phyloP scores from a whole-genome alignment of 2,329 filamentous ascomycete species.

The Colletotrichum camelliae region DNA sequence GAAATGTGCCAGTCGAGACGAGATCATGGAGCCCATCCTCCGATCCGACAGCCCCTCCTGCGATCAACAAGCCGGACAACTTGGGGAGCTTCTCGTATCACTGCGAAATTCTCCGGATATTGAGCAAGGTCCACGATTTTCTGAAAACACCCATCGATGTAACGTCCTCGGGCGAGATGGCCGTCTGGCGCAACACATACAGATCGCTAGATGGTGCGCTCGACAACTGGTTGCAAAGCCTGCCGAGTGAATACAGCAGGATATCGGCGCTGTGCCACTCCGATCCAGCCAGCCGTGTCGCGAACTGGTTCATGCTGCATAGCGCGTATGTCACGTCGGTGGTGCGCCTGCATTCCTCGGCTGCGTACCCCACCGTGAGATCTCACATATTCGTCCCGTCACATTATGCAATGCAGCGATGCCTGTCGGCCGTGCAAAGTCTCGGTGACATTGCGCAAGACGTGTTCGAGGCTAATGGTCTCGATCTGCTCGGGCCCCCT shows the following conservation, averaged over 20 bases:
- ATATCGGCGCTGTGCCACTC: constrained; percentile 51
- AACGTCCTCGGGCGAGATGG: constrained; percentile 41
- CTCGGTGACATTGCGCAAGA: constrained; percentile 48
- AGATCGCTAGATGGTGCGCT: constrained; percentile 42
- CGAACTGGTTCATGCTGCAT: constrained; percentile 53
- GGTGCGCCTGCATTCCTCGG: constrained; percentile 48
- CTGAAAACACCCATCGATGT: constrained; percentile 45
- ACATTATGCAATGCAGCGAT: constrained; percentile 50
- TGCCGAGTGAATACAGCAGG: constrained; percentile 50
- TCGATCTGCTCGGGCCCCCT: constrained; percentile 47
- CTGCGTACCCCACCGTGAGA: constrained; percentile 44
- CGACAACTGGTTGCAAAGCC: constrained; percentile 45
- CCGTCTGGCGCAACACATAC: constrained; percentile 46
- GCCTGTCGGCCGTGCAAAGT: constrained; percentile 48
- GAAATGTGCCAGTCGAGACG: constrained; percentile 48
- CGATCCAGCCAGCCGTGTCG: constrained; percentile 48
- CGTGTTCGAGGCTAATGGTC: constrained; percentile 46
- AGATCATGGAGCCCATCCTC: constrained; percentile 30
- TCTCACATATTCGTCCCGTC: constrained; percentile 48
- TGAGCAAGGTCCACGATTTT: constrained; percentile 48
- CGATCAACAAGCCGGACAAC: constrained; percentile 44
- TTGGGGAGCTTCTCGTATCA: constrained; percentile 51
- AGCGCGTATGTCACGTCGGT: constrained; percentile 50
- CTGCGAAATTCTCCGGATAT: constrained; percentile 47
- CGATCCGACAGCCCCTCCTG: constrained; percentile 26